Evolutionary conservation across 208 protist species (phyloP), one percentile per base, ranked within the genome.

Genomic region (Leishmania amazonensis): DNA sequence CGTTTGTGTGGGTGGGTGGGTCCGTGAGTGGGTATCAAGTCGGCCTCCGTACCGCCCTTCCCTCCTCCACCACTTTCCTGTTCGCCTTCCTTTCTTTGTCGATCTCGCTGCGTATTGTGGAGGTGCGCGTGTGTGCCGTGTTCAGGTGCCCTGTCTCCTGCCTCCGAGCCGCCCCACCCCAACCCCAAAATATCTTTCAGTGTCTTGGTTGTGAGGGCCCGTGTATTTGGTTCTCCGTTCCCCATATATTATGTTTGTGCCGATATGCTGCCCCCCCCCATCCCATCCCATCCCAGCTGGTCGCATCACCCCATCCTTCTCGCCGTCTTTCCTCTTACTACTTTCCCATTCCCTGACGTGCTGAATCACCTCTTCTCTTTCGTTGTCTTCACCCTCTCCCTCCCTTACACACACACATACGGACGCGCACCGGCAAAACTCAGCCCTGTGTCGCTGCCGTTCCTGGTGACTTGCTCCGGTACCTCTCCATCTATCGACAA

Each of bases 1-100:
- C 80, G 74, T 77, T 42, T 60, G 74, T 77, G 53, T 65, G 53
- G 28, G 74, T 77, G 53, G 74, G 51, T 13, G 49, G 53, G 40
- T 15, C 58, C 13, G 35, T 71, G 65, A 71, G 35, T 71, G 5
- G 8, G 65, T 54, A 54, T 21, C 51, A 21, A 54, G 51, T 15
- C 51, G 15, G 51, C 17, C 51, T 54, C 38, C 2, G 15, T 11
- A 35, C 6, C n/a, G 1, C 45, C 70, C 74, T 0, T 64, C 65
- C 65, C 1, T 77, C 74, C 40, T 31, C 19, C 38, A 47, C 28
- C 58, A 28, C 58, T 35, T 64, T 24, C 38, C 28, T 75, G 38
- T 8, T 75, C 40, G 70, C 17, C 42, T 40, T 24, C 31, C 42
- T 21, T 78, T 49, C 28, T 72, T 38, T 49, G 45, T 85, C 8